A percentile compares a stretch with the other conserved stretches of the same genome.
phyloP scores from a whole-genome alignment of 208 protist genomes.

The Trypanosoma caninum region DNA sequence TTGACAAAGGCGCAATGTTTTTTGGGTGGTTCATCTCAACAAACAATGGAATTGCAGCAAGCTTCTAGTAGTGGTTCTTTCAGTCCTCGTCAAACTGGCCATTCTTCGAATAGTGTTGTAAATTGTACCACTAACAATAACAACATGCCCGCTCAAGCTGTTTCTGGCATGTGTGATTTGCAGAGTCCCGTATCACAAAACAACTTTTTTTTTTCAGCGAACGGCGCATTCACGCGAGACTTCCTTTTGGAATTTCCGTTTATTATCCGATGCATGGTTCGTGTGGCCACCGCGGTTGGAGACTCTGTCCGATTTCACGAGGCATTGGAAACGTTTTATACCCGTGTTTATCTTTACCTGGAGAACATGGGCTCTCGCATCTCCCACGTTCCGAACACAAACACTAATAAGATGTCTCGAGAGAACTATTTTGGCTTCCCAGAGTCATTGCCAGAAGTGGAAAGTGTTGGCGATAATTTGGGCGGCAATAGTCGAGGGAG shows the following conservation, averaged over 20 bases:
- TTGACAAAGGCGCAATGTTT: too few relatives aligned
- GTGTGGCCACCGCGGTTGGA: constrained; percentile 40
- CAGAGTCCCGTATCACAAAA: not conserved
- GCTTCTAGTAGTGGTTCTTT: too few relatives aligned
- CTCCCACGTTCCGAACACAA: constrained; percentile 1
- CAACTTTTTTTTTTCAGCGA: constrained; percentile 39
- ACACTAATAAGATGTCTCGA: not conserved
- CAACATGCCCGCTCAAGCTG: too few relatives aligned
- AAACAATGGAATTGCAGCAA: too few relatives aligned
- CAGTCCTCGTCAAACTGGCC: too few relatives aligned
- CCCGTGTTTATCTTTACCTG: constrained; percentile 57
- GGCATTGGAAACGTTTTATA: constrained; percentile 76
- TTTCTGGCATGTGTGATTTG: not conserved
- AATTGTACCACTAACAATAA: not conserved
- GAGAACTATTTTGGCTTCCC: too few relatives aligned
- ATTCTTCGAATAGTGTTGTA: too few relatives aligned
- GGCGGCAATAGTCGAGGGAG: too few relatives aligned
- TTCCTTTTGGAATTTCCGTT: constrained; percentile 76
- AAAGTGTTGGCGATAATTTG: too few relatives aligned
- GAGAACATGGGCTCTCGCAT: constrained; percentile 53
- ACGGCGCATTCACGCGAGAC: constrained; percentile 61
- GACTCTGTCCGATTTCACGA: constrained; percentile 51
- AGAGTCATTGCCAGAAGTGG: too few relatives aligned
- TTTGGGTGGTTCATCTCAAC: too few relatives aligned
- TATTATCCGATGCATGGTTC: constrained; percentile 61